Conservation (phyloP, 805 yeast species). For the Scheffersomyces coipomensis region DNA sequence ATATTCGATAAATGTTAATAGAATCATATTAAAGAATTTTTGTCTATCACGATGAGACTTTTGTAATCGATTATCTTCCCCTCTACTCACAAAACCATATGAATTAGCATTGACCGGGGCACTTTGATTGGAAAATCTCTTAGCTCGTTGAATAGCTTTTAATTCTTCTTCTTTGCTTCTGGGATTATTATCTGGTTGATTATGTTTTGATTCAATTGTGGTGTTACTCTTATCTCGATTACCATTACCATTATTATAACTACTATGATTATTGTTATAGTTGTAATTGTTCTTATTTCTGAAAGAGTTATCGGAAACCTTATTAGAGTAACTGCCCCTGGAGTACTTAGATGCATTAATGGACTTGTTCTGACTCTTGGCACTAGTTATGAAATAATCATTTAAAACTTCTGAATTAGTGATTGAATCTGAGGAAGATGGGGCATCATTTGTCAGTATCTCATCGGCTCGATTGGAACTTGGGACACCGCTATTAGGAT, state of each 20-base stretch:
- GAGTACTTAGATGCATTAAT: too few relatives aligned
- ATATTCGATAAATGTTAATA: constrained; percentile 24
- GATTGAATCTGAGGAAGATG: background rate
- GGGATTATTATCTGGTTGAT: background rate
- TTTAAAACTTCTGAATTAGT: background rate
- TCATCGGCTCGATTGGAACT: background rate
- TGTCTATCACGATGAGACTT: constrained; percentile 40
- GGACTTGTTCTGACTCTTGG: too few relatives aligned
- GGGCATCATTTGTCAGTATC: too few relatives aligned
- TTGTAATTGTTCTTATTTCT: background rate
- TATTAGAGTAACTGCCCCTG: too few relatives aligned
- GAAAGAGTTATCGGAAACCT: background rate
- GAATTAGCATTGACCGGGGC: constrained; percentile 12
- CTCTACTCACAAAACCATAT: constrained; percentile 61
- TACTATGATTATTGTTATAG: background rate
- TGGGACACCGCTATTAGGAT: background rate
- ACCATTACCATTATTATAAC: background rate
- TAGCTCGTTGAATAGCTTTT: constrained; percentile 1
- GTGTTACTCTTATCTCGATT: background rate
- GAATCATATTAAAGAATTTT: constrained; percentile 37
- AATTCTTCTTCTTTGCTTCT: background rate
- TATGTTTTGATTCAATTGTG: too few relatives aligned
- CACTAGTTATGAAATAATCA: background rate
- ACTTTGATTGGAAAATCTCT: constrained; percentile 5
- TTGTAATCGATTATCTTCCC: constrained; percentile 52